Evolutionary conservation across 257 asterid genomes (phyloP), one percentile per base, ranked within the genome.

Genomic region (Marsdenia floribunda): DNA sequence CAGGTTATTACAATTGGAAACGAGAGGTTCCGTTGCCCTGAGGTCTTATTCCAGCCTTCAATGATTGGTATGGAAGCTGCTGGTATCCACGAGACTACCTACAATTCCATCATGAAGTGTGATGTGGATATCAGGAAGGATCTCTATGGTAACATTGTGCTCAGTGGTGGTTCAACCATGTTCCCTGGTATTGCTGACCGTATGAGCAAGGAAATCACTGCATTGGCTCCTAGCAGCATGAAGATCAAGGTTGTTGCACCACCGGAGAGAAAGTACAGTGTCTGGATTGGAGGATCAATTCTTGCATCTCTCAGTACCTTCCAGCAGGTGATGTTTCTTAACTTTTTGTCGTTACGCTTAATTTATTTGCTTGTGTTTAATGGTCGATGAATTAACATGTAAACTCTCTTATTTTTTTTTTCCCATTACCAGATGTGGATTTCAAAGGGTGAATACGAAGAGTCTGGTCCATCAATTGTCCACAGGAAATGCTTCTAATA

Each of bases 171-270:
- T 52, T 81, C 88, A 59, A 84, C 88, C 29, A 84, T 84, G 88
- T 84, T 84, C 78, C 86, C 88, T 53, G 88, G 88, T 75, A 84
- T 84, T 74, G 88, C 88, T 68, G 88, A 84, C 74, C 82, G 88
- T 76, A 84, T 84, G 88, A 84, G 88, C 84, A 84, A 79, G 79
- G 88, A 84, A 71, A 84, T 84, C 61, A 84, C 88, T 74, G 88
- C 88, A 18, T 75, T 84, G 75, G 88, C 88, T 73, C 88, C 88
- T 52, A 84, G 88, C 77, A 84, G 88, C 79, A 84, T 84, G 88
- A 84, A 84, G 75, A 84, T 84, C 63, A 84, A 84, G 88, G 88
- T 84, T 14, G 88, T 84, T 75, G 88, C 88, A 18, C 88, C 88
- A 47, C 88, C 88, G 13, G 88, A 84, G 81, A 82, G 88, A 59